Conservation (phyloP, 2,329 filamentous ascomycete genomes). For the Clonostachys chloroleuca region DNA sequence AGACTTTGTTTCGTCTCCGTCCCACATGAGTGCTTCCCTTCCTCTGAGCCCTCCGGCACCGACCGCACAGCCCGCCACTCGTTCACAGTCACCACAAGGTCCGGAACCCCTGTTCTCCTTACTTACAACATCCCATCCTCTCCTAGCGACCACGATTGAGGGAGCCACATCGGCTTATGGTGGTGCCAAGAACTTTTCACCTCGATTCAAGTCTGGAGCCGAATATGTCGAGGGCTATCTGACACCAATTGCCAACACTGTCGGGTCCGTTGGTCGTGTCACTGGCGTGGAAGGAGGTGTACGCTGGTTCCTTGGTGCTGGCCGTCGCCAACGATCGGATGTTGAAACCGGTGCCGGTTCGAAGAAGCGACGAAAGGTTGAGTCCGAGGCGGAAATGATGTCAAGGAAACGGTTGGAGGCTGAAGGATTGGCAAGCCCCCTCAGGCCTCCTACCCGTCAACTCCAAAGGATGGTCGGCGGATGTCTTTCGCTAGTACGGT, state of each 20-base stretch:
- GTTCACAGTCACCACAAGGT: conserved; percentile 36
- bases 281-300: conserved; percentile 87
- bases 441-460: conserved; percentile 18
- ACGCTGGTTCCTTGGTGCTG: conserved; percentile 72
- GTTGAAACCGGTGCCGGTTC: conserved; percentile 33
- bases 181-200: conserved; percentile 84
- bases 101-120: conserved; percentile 81
- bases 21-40: conserved; percentile 34
- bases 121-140: conserved; percentile 81
- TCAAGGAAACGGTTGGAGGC: conserved; percentile 19
- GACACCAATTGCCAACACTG: conserved; percentile 80
- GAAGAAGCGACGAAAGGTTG: conserved; percentile 57
- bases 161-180: conserved; percentile 82
- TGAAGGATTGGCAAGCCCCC: conserved; percentile 5
- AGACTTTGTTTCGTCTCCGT: conserved; percentile 67
- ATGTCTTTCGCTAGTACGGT: conserved; percentile 62
- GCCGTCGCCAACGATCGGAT: conserved; percentile 46
- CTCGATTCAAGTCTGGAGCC: conserved; percentile 81
- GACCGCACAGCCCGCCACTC: not conserved
- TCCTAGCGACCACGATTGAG: conserved; percentile 81
- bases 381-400: conserved; percentile 27
- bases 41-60: conserved; percentile 24
- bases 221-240: conserved; percentile 89
- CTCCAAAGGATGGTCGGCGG: conserved; percentile 33
- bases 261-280: conserved; percentile 75